Conservation (phyloP, 306 rosid genomes). For the Citrullus mucosospermus region DNA sequence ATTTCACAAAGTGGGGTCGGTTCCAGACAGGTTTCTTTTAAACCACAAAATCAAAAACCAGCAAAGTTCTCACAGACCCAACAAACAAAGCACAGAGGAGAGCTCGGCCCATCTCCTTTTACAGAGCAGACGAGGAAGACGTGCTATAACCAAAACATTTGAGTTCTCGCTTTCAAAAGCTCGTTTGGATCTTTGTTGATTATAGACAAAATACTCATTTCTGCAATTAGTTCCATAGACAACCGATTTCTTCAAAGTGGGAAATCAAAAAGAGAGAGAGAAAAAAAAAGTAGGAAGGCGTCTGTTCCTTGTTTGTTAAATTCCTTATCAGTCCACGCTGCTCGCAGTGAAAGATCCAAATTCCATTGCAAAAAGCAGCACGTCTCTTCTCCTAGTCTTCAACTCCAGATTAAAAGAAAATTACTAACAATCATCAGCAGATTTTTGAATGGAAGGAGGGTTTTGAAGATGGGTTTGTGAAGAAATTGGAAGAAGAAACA, state of each 20-base stretch:
- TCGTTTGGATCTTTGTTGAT: not conserved
- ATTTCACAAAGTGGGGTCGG: conserved; percentile 6
- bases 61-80: not conserved
- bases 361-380: not conserved
- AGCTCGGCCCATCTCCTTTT: not conserved
- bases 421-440: not conserved
- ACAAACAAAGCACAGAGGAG: not conserved
- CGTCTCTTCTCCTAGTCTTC: not conserved
- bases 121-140: not conserved
- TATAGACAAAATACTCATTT: not conserved
- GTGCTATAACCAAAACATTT: not conserved
- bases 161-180: not conserved
- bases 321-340: not conserved
- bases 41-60: conserved; percentile 3
- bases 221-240: not conserved
- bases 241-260: not conserved
- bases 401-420: not conserved
- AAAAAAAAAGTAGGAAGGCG: not conserved
- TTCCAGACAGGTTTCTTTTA: not conserved
- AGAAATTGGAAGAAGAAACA: not conserved
- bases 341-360: not conserved
- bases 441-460: not conserved
- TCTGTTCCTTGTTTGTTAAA: not conserved
- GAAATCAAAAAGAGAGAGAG: not conserved
- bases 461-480: not conserved